Base-by-base conservation (phyloP, 345 rosid species). In the Aquilaria sinensis region DNA sequence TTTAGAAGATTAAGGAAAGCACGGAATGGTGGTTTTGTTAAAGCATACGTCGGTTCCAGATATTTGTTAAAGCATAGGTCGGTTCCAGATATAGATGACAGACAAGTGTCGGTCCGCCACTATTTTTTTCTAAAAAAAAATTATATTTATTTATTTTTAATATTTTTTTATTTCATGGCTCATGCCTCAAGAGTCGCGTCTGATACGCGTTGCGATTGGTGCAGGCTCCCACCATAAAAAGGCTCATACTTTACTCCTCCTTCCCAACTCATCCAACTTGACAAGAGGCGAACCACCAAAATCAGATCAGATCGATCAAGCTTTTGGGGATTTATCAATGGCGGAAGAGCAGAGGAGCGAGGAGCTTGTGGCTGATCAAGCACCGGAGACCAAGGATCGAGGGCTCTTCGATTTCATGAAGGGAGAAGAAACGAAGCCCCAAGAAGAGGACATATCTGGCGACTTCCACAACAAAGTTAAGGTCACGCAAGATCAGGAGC, bases 401-500 rank as follows among this genome's bases (percentile, higher is more conserved):
- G 99, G 99, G 46, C 0, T 88, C 74, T 81, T 90, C 62, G 97
- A 83, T 81, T 85, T 94, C 88, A 0, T 84, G 67, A 86, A 85
- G 85, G 85, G 85, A 46, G 88, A 83, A 4, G 81, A 74, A 79
- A 69, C 82, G 73, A 80, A 75, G 60, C 62, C 61, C 6, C 80
- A 82, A 3, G 91, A 81, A 57, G 85, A 51, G 73, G 72, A 16
- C 10, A 16, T 91, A 37, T 37, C 43, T 37, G 43, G 8, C 0
- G 85, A 88, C 73, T 87, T 88, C 51, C 80, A 87, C 56, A 77
- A 88, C 50, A 86, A 94, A 67, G 88, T 77, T 62, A 77, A 78
- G 29, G 77, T 89, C 1, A 92, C 82, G 58, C 56, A 75, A 0
- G 72, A 53, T 14, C 64, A 62, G 8, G 71, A 75, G 53, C 77